Percentiles rank a stretch among this genome's conserved stretches.
These are phyloP conservation scores for Ceraceosorus guamensis DNA, from an alignment of 1,284 basidiomycete species.

Conservation along the genomic window DNA sequence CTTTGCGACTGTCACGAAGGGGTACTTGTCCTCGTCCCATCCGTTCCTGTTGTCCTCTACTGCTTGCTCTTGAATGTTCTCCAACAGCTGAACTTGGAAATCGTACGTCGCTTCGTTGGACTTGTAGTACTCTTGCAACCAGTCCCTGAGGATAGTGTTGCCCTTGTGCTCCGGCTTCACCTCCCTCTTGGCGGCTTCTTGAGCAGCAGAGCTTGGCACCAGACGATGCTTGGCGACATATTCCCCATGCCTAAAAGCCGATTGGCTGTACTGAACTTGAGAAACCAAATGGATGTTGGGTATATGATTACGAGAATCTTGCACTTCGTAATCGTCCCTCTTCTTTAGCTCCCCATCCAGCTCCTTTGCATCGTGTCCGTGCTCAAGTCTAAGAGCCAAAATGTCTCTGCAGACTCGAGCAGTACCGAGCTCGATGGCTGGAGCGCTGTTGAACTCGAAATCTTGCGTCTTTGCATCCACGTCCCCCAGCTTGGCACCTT, in stretches of 20 bases:
- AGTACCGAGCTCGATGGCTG: conserved; percentile 13
- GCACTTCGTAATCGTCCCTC: conserved; percentile 28
- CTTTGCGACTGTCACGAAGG: conserved; percentile 28
- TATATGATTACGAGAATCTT: conserved; percentile 26
- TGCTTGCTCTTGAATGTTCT: conserved; percentile 34
- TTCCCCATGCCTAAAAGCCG: conserved; percentile 35
- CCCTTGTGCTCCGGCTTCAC: conserved; percentile 16
- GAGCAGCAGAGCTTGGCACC: conserved; percentile 20
- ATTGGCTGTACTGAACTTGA: conserved; percentile 32
- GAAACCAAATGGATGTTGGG: conserved; percentile 26
- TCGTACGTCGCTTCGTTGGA: conserved; percentile 24
- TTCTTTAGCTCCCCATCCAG: conserved; percentile 24
- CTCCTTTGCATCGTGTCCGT: conserved; percentile 15
- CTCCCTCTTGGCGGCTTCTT: conserved; percentile 14
- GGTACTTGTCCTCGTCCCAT: conserved; percentile 35
- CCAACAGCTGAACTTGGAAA: conserved; percentile 34
- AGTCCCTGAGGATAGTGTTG: conserved; percentile 18
- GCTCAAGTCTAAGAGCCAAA: conserved; percentile 18
- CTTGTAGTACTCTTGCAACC: conserved; percentile 18
- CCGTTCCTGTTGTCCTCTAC: conserved; percentile 28
- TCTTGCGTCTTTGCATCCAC: conserved; percentile 33
- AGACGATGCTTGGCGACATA: conserved; percentile 36
- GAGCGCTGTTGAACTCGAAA: conserved; percentile 32
- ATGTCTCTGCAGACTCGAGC: conserved; percentile 19
- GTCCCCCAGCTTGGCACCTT: conserved; percentile 19